Conservation (phyloP, 140 eudicot genomes). For the Senecio squalidus region DNA sequence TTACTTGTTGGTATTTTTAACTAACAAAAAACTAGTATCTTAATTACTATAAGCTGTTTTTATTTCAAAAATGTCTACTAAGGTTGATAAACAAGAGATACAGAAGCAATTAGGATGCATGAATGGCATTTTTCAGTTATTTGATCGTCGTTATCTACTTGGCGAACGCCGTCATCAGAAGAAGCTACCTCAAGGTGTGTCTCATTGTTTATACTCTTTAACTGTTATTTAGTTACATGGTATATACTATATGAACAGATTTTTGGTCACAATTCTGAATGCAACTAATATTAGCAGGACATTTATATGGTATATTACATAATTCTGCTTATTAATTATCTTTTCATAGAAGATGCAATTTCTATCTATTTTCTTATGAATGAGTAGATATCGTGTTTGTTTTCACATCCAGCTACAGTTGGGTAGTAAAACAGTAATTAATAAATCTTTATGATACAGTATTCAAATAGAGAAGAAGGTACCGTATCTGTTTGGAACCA, state of each 20-base stretch:
- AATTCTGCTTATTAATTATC: too few relatives aligned
- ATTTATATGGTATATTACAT: not conserved
- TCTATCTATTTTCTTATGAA: too few relatives aligned
- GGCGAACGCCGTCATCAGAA: conserved; percentile 49
- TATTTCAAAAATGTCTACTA: conserved; percentile 48
- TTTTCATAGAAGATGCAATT: too few relatives aligned
- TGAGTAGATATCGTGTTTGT: too few relatives aligned
- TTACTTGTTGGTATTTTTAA: not conserved
- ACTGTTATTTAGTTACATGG: conserved; percentile 2
- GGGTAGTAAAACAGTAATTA: too few relatives aligned
- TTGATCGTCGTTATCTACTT: conserved; percentile 58
- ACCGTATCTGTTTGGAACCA: too few relatives aligned
- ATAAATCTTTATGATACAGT: too few relatives aligned
- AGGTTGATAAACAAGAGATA: conserved; percentile 49
- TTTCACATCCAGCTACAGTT: too few relatives aligned
- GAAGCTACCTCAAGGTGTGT: conserved; percentile 49
- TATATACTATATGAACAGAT: too few relatives aligned
- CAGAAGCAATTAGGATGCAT: conserved; percentile 87
- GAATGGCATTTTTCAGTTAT: conserved; percentile 88
- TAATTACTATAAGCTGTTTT: conserved; percentile 1
- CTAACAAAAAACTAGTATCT: conserved; percentile 6
- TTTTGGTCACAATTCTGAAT: not conserved
- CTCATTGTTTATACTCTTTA: not conserved
- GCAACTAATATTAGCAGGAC: conserved; percentile 1
- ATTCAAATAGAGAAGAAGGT: too few relatives aligned